Evolutionary conservation across 148 eudicot species (phyloP).

Genomic region (Nepenthes gracilis): DNA sequence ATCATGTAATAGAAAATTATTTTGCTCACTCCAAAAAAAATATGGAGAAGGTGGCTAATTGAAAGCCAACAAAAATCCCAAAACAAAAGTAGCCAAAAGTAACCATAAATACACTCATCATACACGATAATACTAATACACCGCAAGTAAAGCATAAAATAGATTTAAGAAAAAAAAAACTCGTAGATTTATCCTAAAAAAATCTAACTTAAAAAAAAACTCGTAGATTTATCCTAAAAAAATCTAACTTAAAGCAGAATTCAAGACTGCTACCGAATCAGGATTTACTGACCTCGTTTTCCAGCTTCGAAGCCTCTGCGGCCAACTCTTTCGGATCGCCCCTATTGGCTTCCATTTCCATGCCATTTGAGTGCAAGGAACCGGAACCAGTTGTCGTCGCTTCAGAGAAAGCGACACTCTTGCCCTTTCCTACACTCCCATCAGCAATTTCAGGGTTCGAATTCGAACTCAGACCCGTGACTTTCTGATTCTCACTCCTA

Average conservation of each 20-base stretch:
- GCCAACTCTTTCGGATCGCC: slow-evolving; percentile 23
- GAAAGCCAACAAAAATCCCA: too few species aligned
- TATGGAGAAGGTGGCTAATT: too few species aligned
- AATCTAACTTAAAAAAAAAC: neutral
- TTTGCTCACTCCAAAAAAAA: too few species aligned
- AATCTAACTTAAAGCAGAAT: neutral
- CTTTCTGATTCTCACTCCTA: slow-evolving; percentile 28
- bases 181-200: neutral
- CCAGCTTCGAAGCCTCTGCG: slow-evolving; percentile 42
- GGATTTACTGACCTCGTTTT: slow-evolving; percentile 54
- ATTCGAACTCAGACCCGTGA: slow-evolving; percentile 21
- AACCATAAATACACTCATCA: too few species aligned
- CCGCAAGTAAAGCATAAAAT: too few species aligned
- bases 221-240: too few species aligned
- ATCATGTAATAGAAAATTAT: too few species aligned
- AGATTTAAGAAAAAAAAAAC: neutral
- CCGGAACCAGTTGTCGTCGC: neutral
- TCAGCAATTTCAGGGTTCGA: slow-evolving; percentile 27
- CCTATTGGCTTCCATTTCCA: slow-evolving; percentile 9
- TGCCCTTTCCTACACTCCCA: slow-evolving; percentile 24
- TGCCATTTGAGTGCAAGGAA: slow-evolving; percentile 17
- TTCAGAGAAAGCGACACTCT: slow-evolving; percentile 17
- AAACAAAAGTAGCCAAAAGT: too few species aligned
- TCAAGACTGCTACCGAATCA: neutral
- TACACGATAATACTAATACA: too few species aligned